Evolutionary conservation across 345 rosid species (phyloP).

Genomic region (Populus simonii): DNA sequence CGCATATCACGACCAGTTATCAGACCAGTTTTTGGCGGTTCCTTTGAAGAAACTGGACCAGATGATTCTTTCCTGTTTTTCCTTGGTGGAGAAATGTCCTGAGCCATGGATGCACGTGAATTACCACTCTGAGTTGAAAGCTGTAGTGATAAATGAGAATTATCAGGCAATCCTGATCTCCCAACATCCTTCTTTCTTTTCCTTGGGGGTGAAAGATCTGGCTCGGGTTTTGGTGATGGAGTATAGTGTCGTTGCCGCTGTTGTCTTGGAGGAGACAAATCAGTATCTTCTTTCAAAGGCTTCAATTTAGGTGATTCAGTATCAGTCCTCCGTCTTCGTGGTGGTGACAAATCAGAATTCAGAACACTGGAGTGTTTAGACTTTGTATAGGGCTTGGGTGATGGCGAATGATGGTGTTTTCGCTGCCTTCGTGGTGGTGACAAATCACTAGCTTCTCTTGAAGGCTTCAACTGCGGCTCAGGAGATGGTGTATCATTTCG

Average conservation of each 20-base stretch:
- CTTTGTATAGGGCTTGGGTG: conserved; percentile 24
- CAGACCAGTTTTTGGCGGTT: conserved; percentile 56
- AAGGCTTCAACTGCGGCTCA: conserved; percentile 25
- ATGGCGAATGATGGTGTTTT: conserved; percentile 39
- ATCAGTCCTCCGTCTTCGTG: conserved; percentile 34
- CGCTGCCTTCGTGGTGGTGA: conserved; percentile 43
- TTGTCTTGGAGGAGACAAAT: conserved; percentile 47
- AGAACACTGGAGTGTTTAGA: neutral
- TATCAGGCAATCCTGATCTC: conserved; percentile 11
- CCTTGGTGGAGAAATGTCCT: conserved; percentile 60
- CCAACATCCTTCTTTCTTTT: conserved; percentile 25
- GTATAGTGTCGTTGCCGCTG: conserved; percentile 22
- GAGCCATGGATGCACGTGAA: conserved; percentile 22
- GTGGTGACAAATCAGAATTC: conserved; percentile 35
- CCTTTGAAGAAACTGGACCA: conserved; percentile 37
- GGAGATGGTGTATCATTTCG: conserved; percentile 64
- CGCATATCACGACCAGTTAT: conserved; percentile 61
- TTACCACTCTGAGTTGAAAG: conserved; percentile 17
- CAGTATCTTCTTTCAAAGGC: conserved; percentile 25
- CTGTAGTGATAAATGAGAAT: conserved; percentile 10
- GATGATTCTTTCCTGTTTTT: conserved; percentile 41
- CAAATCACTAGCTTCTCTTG: conserved; percentile 43
- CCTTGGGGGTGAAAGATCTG: conserved; percentile 59
- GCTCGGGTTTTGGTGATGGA: conserved; percentile 33
- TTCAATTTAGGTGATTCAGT: conserved; percentile 28